These are phyloP conservation scores for Scheffersomyces parashehatae DNA, from an alignment of 1,139 yeast species.

Conservation along the genomic window DNA sequence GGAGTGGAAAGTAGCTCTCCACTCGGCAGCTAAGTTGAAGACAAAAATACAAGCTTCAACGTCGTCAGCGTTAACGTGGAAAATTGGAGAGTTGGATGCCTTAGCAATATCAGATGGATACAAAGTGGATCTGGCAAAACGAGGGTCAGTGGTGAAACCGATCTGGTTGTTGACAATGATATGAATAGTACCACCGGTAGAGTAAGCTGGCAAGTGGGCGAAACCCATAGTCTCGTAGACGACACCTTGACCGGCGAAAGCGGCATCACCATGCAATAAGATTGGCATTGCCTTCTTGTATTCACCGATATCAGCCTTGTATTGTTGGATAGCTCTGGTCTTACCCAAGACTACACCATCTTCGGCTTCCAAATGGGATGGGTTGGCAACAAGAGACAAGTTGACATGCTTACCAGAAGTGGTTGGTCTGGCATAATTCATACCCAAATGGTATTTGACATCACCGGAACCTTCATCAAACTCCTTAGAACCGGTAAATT, in stretches of 20 bases:
- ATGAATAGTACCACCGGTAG: constrained; percentile 98
- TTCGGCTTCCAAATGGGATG: constrained; percentile 98
- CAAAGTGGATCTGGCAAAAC: constrained; percentile 95
- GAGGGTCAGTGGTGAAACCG: constrained; percentile 98
- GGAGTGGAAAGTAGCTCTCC: constrained; percentile 95
- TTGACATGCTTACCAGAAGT: constrained; percentile 97
- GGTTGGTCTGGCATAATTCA: constrained; percentile 98
- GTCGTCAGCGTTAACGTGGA: constrained; percentile 99
- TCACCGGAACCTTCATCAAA: constrained; percentile 96
- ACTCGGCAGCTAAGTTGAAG: constrained; percentile 96
- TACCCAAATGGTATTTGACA: constrained; percentile 98
- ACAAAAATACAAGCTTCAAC: constrained; percentile 90
- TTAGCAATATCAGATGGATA: constrained; percentile 98
- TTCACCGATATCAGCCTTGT: constrained; percentile 80
- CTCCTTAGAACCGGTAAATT: constrained; percentile 87
- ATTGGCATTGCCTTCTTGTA: constrained; percentile 89
- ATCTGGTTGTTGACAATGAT: constrained; percentile 96
- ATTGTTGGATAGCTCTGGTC: constrained; percentile 94
- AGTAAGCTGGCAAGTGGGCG: constrained; percentile 87
- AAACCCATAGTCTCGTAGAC: constrained; percentile 98
- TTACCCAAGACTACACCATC: constrained; percentile 98
- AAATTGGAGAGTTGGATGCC: constrained; percentile 94
- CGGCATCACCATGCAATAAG: constrained; percentile 98
- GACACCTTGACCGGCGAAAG: constrained; percentile 98
- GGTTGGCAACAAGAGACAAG: constrained; percentile 95